Conservation (phyloP, 2,329 filamentous ascomycete genomes). For the Parascedosporium putredinis region DNA sequence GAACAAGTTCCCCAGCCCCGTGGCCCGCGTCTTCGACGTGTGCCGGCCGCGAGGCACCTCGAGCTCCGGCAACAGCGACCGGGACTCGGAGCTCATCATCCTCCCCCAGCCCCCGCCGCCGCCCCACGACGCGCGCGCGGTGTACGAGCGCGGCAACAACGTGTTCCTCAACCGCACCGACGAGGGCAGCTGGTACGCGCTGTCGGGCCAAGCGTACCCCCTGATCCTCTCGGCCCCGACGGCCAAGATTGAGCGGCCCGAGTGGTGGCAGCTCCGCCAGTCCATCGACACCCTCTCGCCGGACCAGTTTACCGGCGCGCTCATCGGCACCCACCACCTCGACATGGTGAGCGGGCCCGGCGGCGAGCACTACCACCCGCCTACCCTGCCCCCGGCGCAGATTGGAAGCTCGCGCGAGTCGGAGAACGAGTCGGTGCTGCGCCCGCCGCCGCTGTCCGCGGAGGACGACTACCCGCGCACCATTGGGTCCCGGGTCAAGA, state of each 20-base stretch:
- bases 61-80: slow-evolving; percentile 46
- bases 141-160: slow-evolving; percentile 46
- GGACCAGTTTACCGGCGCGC: slow-evolving; percentile 44
- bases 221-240: slow-evolving; percentile 60
- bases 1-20: slow-evolving; percentile 62
- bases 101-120: slow-evolving; percentile 75
- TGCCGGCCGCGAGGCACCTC: slow-evolving; percentile 62
- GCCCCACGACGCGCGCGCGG: slow-evolving; percentile 35
- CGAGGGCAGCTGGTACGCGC: slow-evolving; percentile 83
- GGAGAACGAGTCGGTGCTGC: not conserved
- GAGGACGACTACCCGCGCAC: slow-evolving; percentile 19
- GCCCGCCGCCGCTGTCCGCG: slow-evolving; percentile 19
- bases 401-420: slow-evolving; percentile 7
- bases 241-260: slow-evolving; percentile 32
- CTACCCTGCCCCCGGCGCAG: slow-evolving; percentile 26
- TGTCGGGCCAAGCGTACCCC: slow-evolving; percentile 80
- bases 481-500: slow-evolving; percentile 39
- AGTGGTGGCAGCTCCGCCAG: slow-evolving; percentile 35
- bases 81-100: slow-evolving; percentile 58
- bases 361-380: slow-evolving; percentile 24
- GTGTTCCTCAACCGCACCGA: slow-evolving; percentile 84
- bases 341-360: slow-evolving; percentile 25
- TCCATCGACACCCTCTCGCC: slow-evolving; percentile 28
- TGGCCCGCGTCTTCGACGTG: slow-evolving; percentile 82
- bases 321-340: slow-evolving; percentile 64